Evolutionary conservation across 805 yeast species (phyloP), one percentile per base, ranked within the genome.

Genomic region (Wickerhamiella qilinensis): DNA sequence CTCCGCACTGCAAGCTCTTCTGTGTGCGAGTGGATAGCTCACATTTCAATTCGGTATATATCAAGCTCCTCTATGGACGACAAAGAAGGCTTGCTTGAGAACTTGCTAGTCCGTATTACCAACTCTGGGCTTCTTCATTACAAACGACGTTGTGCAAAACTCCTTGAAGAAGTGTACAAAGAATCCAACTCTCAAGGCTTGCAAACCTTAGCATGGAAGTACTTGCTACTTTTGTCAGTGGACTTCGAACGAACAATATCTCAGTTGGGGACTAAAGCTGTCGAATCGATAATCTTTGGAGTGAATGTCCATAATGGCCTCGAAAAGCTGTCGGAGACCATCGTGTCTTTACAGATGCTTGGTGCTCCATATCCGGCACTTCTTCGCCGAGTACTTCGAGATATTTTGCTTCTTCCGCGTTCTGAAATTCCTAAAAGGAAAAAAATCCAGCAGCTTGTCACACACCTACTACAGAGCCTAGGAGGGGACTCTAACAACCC

Each of bases 11-110:
- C 37, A 2, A 32, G 36, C 20, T 30, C 44, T 2, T 12, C 30
- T 4, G 37, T 36, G 3, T 38, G 44, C 28, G 44, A 41, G 11
- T 30, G 38, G 30, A 36, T 35, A 4, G 39, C 32, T 20, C 44
- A 38, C 20, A 33, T 38, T 5, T 24, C 36, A 8, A 6, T 32
- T 7, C 25, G 32, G 20, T 41, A 38, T 21, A 12, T 41, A 3
- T 19, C 35, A 2, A 38, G 33, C n/a, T 36, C 40, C 8, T 9
- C 7, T 9, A 14, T 33, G 8, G 33, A 30, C 8, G 39, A 33
- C 20, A 25, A 37, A 3, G 19, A 4, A n/a, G 11, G 18, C 4
- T 30, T 41, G 3, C 12, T 41, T 5, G 25, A 19, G 14, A 27
- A 39, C 16, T 21, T 25, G 3, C 19, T 33, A 30, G 20, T 30